Conservation (phyloP, 371 early-diverging fungal species). For the Lichtheimia ramosa region DNA sequence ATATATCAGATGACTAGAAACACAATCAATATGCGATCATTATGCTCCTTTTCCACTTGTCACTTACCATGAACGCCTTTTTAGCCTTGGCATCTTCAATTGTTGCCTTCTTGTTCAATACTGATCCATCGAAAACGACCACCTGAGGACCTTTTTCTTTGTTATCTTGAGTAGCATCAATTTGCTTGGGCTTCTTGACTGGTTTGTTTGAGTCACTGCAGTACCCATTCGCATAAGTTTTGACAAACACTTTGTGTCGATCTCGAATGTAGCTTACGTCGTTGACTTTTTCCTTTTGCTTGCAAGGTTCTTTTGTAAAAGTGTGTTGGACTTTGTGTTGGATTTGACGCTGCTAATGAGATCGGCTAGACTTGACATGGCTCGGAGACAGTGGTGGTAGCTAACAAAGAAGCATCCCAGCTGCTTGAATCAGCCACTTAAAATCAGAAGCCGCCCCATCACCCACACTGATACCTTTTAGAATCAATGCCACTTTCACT, state of each 20-base stretch:
- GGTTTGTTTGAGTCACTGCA: background rate
- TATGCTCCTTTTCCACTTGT: background rate
- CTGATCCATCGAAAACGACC: constrained; percentile 42
- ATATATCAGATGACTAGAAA: constrained; percentile 34
- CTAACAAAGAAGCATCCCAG: background rate
- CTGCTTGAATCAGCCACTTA: too few relatives aligned
- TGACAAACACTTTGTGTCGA: background rate
- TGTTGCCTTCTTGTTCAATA: constrained; percentile 23
- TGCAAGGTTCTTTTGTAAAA: constrained; percentile 21
- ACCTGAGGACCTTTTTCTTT: constrained; percentile 27
- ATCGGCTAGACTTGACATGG: constrained; percentile 37
- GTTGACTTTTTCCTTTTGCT: constrained; percentile 24
- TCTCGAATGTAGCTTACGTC: constrained; percentile 9
- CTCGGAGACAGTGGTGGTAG: background rate
- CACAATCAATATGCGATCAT: background rate
- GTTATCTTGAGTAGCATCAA: background rate
- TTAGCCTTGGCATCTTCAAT: constrained; percentile 28
- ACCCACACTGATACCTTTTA: too few relatives aligned
- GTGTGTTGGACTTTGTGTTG: constrained; percentile 35
- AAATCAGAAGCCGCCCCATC: too few relatives aligned
- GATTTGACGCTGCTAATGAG: constrained; percentile 39
- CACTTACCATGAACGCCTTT: constrained; percentile 41
- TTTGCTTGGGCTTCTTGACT: background rate
- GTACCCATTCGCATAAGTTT: background rate
- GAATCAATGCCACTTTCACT: too few relatives aligned